Conservation (phyloP, 345 rosid species). For the Salix caprea region DNA sequence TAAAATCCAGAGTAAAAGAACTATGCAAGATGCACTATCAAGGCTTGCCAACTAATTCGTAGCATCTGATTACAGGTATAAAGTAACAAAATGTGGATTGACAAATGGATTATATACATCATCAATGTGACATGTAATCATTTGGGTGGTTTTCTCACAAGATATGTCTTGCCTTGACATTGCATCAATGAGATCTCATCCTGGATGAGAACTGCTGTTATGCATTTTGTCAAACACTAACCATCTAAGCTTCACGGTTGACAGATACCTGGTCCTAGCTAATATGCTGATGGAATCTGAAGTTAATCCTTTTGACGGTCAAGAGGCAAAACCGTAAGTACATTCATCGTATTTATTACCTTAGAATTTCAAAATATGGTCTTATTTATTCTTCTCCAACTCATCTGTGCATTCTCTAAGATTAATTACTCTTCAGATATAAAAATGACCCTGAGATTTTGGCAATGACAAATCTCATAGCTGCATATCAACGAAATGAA, state of each 20-base stretch:
- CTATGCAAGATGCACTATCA: background rate
- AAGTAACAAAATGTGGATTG: background rate
- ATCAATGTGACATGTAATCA: background rate
- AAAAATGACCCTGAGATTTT: constrained; percentile 98
- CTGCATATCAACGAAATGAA: constrained; percentile 96
- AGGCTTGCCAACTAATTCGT: background rate
- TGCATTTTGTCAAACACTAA: background rate
- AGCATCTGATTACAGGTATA: background rate
- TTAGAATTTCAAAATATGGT: background rate
- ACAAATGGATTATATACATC: background rate
- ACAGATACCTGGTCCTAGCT: constrained; percentile 93
- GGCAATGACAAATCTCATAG: constrained; percentile 97
- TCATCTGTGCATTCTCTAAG: background rate
- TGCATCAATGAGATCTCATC: background rate
- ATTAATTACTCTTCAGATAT: constrained; percentile 48
- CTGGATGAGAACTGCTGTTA: background rate
- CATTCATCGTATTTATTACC: background rate
- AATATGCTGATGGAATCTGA: constrained; percentile 99
- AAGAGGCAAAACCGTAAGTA: constrained; percentile 98
- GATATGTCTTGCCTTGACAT: constrained; percentile 1
- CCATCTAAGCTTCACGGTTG: background rate
- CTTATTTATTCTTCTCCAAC: background rate
- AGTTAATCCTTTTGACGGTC: constrained; percentile 98
- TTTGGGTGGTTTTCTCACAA: background rate
- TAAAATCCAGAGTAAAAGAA: background rate